phyloP scores from a whole-genome alignment of 306 rosid genomes.

The Gastrolobium bilobum region DNA sequence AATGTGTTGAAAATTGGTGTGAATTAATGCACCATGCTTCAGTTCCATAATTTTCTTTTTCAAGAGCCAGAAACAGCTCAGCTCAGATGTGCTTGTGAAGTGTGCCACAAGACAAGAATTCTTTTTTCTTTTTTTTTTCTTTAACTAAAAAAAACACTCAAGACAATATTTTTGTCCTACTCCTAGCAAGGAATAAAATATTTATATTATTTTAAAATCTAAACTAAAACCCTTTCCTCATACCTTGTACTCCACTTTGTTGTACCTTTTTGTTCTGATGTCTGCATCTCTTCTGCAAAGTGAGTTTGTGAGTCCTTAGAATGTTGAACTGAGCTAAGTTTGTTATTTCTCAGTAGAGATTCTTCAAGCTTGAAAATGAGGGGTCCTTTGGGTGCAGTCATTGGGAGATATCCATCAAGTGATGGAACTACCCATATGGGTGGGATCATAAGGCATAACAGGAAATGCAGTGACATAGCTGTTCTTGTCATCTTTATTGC shows the following conservation, averaged over 20 bases:
- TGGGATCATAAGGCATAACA: conserved; percentile 83
- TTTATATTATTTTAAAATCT: too few relatives aligned
- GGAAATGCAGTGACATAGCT: conserved; percentile 86
- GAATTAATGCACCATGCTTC: too few relatives aligned
- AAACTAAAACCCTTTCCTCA: conserved; percentile 50
- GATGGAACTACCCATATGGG: conserved; percentile 80
- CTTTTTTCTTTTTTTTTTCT: neutral
- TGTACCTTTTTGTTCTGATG: neutral
- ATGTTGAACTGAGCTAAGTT: conserved; percentile 47
- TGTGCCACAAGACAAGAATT: conserved; percentile 47
- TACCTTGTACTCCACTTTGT: conserved; percentile 53
- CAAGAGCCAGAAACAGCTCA: conserved; percentile 35
- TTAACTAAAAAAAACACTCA: neutral
- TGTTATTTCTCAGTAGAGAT: conserved; percentile 7
- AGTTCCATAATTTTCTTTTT: neutral
- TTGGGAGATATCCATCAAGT: conserved; percentile 88
- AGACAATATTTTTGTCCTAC: conserved; percentile 58
- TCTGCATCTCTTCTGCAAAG: conserved; percentile 11
- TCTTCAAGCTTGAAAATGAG: conserved; percentile 63
- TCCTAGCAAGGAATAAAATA: too few relatives aligned
- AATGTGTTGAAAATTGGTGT: too few relatives aligned
- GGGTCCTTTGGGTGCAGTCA: conserved; percentile 91
- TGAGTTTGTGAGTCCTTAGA: neutral
- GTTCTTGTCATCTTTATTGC: conserved; percentile 81
- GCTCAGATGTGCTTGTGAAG: conserved; percentile 18